Percentiles rank a stretch among this genome's conserved stretches.
phyloP scores from a whole-genome alignment of 768 basidiomycete species.

The Serendipita vermifera region DNA sequence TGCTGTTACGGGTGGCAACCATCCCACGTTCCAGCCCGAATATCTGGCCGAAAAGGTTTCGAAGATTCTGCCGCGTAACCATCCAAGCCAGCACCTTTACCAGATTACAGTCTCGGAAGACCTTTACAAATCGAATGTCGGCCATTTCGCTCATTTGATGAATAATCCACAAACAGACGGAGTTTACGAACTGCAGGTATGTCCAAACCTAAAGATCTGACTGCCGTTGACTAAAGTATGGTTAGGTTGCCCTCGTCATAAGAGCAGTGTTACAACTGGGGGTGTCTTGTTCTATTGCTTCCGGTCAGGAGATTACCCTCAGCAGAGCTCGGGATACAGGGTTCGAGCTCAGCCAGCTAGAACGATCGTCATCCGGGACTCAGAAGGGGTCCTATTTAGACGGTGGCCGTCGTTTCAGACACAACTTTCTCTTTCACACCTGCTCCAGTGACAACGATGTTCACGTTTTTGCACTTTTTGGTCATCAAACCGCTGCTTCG shows the following conservation, averaged over 20 bases:
- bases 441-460: conserved; percentile 56
- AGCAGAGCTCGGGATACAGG: conserved; percentile 72
- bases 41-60: conserved; percentile 64
- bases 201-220: conserved; percentile 15
- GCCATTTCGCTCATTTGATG: conserved; percentile 83
- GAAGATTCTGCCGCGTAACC: conserved; percentile 65
- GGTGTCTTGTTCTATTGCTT: conserved; percentile 60
- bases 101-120: conserved; percentile 73
- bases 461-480: conserved; percentile 81
- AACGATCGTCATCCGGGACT: conserved; percentile 42
- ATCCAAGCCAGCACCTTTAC: conserved; percentile 67
- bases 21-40: conserved; percentile 44
- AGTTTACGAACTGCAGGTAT: conserved; percentile 84
- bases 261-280: conserved; percentile 77
- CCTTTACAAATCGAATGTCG: conserved; percentile 67
- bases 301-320: conserved; percentile 49
- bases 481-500: conserved; percentile 53
- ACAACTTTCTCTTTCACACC: conserved; percentile 82
- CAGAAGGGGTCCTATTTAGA: conserved; percentile 61
- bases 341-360: conserved; percentile 72
- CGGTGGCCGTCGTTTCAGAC: conserved; percentile 53
- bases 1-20: conserved; percentile 22
- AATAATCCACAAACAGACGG: conserved; percentile 94
- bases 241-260: conserved; percentile 72
- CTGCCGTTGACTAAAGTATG: background rate